Conservation (phyloP, 208 protist genomes). For the Trypanosoma conorhini region DNA sequence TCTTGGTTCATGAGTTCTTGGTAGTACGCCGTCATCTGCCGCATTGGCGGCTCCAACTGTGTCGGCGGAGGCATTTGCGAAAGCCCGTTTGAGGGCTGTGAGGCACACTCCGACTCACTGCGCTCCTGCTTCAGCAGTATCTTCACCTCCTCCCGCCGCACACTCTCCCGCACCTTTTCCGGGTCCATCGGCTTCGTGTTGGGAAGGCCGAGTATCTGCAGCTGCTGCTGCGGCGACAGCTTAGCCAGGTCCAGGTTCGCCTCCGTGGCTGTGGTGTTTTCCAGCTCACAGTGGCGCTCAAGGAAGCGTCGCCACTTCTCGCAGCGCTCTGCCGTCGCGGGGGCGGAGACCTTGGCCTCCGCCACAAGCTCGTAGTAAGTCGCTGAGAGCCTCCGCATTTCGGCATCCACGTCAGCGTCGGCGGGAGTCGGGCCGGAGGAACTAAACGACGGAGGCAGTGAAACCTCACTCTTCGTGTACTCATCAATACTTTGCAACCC, state of each 20-base stretch:
- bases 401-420: slow-evolving; percentile 66
- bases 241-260: slow-evolving; percentile 57
- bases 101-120: not conserved
- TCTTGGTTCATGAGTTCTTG: slow-evolving; percentile 58
- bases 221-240: slow-evolving; percentile 69
- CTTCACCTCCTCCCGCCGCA: slow-evolving; percentile 73
- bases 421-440: slow-evolving; percentile 44
- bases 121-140: slow-evolving; percentile 64
- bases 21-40: slow-evolving; percentile 51
- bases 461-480: slow-evolving; percentile 55
- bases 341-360: slow-evolving; percentile 78
- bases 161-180: slow-evolving; percentile 56
- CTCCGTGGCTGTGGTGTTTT: slow-evolving; percentile 52
- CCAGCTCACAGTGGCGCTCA: slow-evolving; percentile 66
- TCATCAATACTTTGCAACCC: slow-evolving; percentile 75
- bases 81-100: not conserved
- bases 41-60: slow-evolving; percentile 21
- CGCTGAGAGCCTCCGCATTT: slow-evolving; percentile 74
- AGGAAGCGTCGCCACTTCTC: slow-evolving; percentile 83
- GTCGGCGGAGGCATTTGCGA: slow-evolving; percentile 7
- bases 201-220: slow-evolving; percentile 80
- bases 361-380: slow-evolving; percentile 87
- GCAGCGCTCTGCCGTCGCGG: slow-evolving; percentile 72
- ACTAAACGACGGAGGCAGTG: slow-evolving; percentile 77
- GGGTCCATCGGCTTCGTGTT: slow-evolving; percentile 74